Evolutionary conservation across 768 basidiomycete species (phyloP), one percentile per base, ranked within the genome.

Genomic region (Lactifluus echinatus): DNA sequence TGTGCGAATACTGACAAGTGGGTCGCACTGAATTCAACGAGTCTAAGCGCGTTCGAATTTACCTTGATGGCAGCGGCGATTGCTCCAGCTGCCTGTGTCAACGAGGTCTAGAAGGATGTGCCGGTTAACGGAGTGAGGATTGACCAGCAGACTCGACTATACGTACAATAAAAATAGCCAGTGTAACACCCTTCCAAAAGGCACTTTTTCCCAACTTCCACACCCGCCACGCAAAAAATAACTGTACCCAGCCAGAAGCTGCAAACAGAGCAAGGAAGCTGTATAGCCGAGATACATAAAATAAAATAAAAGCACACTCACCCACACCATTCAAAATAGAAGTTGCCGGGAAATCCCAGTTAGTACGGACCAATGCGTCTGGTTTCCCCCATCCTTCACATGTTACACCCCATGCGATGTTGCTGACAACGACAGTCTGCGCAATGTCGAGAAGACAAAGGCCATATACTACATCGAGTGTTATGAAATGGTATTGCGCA

Each of bases 181-280:
- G 19, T 2, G 42, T 36, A 21, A 56, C 33, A n/a, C 8, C 21
- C 31, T 36, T 56, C 55, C 55, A 56, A 31, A 56, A 50, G 3
- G 1, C 1, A n/a, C 15, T 37, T 11, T 15, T 42, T 34, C 55
- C 55, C 19, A 56, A 4, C 6, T 3, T 8, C 55, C 49, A 50
- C 5, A 56, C 26, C 24, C 55, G 31, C 48, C 42, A 44, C 15
- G 55, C 55, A 36, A 56, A 56, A n/a, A 50, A 56, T 21, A 44
- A 44, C 23, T 56, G 48, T 17, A 56, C 49, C 49, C 31, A 43
- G 8, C 19, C 4, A 5, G 55, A 14, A 56, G 45, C 55, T 56
- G 40, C 12, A 24, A 36, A 14, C 8, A 5, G 19, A 17, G 23
- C n/a, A 36, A n/a, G 5, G 23, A 8, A 0, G 8, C 12, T 5